These are phyloP conservation scores for Pisolithus albus DNA, from an alignment of 768 basidiomycete species.

Conservation along the genomic window DNA sequence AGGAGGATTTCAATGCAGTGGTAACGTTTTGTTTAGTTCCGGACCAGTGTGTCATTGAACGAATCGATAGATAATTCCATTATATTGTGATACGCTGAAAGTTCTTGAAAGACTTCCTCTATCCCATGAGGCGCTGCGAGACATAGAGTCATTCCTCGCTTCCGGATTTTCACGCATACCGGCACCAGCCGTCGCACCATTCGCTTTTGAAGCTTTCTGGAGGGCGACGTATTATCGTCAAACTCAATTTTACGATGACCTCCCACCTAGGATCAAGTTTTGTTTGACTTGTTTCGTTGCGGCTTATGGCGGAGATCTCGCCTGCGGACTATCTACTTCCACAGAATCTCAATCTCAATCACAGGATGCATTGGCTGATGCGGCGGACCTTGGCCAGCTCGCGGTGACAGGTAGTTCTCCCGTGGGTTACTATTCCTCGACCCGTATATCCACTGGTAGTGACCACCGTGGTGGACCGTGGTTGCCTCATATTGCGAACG, in stretches of 20 bases:
- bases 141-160: constrained; percentile 39
- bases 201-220: constrained; percentile 55
- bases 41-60: neutral
- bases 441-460: neutral
- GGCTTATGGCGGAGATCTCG: constrained; percentile 43
- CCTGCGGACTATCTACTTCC: constrained; percentile 35
- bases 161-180: constrained; percentile 47
- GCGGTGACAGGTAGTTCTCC: neutral
- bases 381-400: neutral
- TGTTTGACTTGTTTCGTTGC: constrained; percentile 42
- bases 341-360: constrained; percentile 31
- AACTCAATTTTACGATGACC: constrained; percentile 28
- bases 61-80: constrained; percentile 18
- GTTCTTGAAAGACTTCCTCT: constrained; percentile 34
- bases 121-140: constrained; percentile 34
- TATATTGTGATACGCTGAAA: constrained; percentile 43
- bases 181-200: constrained; percentile 40
- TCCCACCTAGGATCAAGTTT: constrained; percentile 38
- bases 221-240: constrained; percentile 44
- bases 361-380: constrained; percentile 12
- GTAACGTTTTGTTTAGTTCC: constrained; percentile 29
- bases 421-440: no score
- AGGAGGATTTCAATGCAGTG: constrained; percentile 40
- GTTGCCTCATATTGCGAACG: neutral
- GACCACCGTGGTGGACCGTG: neutral